phyloP scores from a whole-genome alignment of 768 basidiomycete genomes.

The Mycena vitilis region DNA sequence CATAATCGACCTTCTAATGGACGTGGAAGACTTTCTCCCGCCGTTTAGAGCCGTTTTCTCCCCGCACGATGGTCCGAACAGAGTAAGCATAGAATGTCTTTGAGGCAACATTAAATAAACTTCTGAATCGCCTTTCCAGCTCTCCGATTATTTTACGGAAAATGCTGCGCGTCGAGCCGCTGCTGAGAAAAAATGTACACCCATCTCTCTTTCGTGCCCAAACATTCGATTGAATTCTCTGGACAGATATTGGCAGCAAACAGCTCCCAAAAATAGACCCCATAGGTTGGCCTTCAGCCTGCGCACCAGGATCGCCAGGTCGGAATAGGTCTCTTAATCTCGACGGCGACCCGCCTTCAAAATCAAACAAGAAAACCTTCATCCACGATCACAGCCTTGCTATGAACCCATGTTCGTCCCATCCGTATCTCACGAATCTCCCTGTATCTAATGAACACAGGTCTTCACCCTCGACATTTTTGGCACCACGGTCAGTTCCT shows the following conservation, averaged over 20 bases:
- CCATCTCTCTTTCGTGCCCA: background rate
- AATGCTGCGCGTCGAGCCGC: conserved; percentile 39
- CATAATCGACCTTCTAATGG: conserved; percentile 51
- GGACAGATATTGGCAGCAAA: conserved; percentile 42
- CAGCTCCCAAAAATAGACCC: conserved; percentile 49
- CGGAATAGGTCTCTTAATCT: conserved; percentile 49
- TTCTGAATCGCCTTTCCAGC: background rate
- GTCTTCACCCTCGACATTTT: conserved; percentile 54
- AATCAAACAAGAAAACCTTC: conserved; percentile 54
- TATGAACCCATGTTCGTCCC: conserved; percentile 59
- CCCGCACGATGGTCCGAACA: conserved; percentile 57
- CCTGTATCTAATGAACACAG: background rate
- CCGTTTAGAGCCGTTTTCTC: conserved; percentile 59
- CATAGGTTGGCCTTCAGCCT: conserved; percentile 55
- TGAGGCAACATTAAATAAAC: background rate
- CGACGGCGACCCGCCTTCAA: conserved; percentile 46
- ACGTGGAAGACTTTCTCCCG: conserved; percentile 55
- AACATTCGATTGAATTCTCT: background rate
- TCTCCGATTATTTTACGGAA: conserved; percentile 41
- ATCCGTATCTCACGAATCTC: background rate
- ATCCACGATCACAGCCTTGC: conserved; percentile 59
- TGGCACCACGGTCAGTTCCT: conserved; percentile 66
- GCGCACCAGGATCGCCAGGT: conserved; percentile 51
- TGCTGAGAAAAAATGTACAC: conserved; percentile 33
- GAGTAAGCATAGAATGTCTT: conserved; percentile 34